These are phyloP conservation scores for Sicyos baderoa DNA, from an alignment of 306 rosid species.

Conservation along the genomic window DNA sequence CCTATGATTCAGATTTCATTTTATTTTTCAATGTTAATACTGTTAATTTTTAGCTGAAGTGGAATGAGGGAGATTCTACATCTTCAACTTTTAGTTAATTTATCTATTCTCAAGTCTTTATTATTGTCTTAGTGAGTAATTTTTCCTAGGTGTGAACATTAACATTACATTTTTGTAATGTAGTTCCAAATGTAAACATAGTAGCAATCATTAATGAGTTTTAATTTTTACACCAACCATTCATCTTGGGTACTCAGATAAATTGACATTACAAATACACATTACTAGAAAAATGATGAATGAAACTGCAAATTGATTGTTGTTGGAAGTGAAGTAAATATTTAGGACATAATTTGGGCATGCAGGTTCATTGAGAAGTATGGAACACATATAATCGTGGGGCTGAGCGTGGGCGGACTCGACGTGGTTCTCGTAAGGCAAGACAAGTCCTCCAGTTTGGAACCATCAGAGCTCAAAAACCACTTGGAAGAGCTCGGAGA, in stretches of 20 bases:
- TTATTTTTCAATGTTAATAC: too few species aligned
- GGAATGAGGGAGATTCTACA: too few species aligned
- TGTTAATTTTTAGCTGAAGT: too few species aligned
- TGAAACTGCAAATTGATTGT: background rate
- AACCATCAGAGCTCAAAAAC: slow-evolving; percentile 52
- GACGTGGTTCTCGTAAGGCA: slow-evolving; percentile 71
- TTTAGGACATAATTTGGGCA: slow-evolving; percentile 20
- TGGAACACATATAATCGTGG: slow-evolving; percentile 91
- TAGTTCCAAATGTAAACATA: background rate
- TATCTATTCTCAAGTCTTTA: background rate
- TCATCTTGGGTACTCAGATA: background rate
- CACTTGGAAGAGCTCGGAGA: slow-evolving; percentile 81
- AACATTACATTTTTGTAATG: background rate
- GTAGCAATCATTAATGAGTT: background rate
- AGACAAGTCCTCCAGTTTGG: slow-evolving; percentile 51
- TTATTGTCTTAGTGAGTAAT: background rate
- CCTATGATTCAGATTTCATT: too few species aligned
- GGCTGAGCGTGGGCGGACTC: slow-evolving; percentile 71
- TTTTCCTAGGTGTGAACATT: too few species aligned
- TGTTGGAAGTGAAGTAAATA: background rate
- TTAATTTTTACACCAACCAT: background rate
- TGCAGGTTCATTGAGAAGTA: slow-evolving; percentile 79
- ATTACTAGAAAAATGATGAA: too few species aligned
- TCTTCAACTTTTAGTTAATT: too few species aligned
- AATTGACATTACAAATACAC: background rate